Base-by-base conservation (phyloP, 2,329 filamentous ascomycete species). In the Xylariaceae sp. region DNA sequence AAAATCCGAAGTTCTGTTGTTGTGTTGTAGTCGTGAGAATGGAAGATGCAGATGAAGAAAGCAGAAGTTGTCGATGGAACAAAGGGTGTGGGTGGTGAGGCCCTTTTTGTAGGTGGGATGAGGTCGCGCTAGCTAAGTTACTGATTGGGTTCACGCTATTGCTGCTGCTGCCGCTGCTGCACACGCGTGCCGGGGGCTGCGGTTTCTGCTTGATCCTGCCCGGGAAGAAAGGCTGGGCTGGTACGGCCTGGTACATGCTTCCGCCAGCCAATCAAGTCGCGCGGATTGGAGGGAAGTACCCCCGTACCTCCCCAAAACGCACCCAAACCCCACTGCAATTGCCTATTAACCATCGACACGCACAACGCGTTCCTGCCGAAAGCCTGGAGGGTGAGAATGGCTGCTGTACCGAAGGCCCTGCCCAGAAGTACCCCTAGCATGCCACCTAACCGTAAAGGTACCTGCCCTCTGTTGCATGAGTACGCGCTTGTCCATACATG, bases 21-120 rank as follows among this genome's bases (percentile, higher is more conserved):
- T 49, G 50, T 26, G n/a, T n/a, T 30, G 48, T 59, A 51, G 61
- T 51, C 62, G 63, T 53, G 60, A 67, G 65, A 64, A 55, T 65
- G 62, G 52, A 55, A 67, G 69, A 66, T 70, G 67, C 57, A 66
- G 64, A 62, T 63, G 63, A 65, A 63, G 62, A 61, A 66, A 62
- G 66, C 67, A 66, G 41, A 70, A 72, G 73, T 72, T 74, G 74
- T 73, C 72, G 76, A 72, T 70, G 72, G 69, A 67, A 69, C 70
- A 68, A 69, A 67, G 69, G 66, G 70, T 71, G 71, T 67, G 73
- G 75, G 70, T 76, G 77, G 78, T 78, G 76, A 75, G 70, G 68
- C 68, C 73, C 75, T 72, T 81, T 83, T 81, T 83, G 80, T 84
- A 83, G 76, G 75, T 80, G 76, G 72, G 76, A 75, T 78, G 75